phyloP scores from a whole-genome alignment of 139 green algal species.

The Picochlorum sp. region DNA sequence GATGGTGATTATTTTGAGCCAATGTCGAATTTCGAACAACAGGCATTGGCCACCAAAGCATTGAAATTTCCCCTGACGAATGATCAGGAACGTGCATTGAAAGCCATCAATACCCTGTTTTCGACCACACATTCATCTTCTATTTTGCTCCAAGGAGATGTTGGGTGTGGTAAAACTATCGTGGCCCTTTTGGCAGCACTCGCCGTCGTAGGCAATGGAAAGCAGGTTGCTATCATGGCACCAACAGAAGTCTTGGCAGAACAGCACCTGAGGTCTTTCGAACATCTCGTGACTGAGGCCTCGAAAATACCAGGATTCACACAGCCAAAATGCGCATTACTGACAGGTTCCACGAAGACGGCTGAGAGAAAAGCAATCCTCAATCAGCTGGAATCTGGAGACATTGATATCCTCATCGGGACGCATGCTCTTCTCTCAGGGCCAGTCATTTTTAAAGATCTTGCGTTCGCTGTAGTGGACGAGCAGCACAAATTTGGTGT shows the following conservation, averaged over 20 bases:
- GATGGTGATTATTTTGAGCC: not conserved
- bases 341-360: slow-evolving; percentile 34
- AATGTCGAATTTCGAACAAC: slow-evolving; percentile 12
- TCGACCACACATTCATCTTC: slow-evolving; percentile 49
- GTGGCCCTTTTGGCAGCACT: slow-evolving; percentile 80
- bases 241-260: slow-evolving; percentile 83
- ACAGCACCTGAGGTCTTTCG: slow-evolving; percentile 54
- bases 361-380: slow-evolving; percentile 15
- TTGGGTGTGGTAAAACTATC: slow-evolving; percentile 90
- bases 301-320: not conserved
- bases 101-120: slow-evolving; percentile 33
- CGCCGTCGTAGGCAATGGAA: slow-evolving; percentile 48
- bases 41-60: slow-evolving; percentile 14
- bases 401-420: slow-evolving; percentile 61
- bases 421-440: slow-evolving; percentile 75
- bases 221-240: slow-evolving; percentile 78
- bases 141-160: slow-evolving; percentile 87
- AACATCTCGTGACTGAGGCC: slow-evolving; percentile 25
- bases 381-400: slow-evolving; percentile 30
- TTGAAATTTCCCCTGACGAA: slow-evolving; percentile 47
- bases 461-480: slow-evolving; percentile 87
- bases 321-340: slow-evolving; percentile 15
- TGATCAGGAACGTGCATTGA: slow-evolving; percentile 36
- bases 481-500: slow-evolving; percentile 96
- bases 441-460: slow-evolving; percentile 44